Percentiles rank a stretch among this genome's conserved stretches.
These are phyloP conservation scores for Desmodesmus armatus DNA, from an alignment of 139 green algal genomes.

Conservation along the genomic window DNA sequence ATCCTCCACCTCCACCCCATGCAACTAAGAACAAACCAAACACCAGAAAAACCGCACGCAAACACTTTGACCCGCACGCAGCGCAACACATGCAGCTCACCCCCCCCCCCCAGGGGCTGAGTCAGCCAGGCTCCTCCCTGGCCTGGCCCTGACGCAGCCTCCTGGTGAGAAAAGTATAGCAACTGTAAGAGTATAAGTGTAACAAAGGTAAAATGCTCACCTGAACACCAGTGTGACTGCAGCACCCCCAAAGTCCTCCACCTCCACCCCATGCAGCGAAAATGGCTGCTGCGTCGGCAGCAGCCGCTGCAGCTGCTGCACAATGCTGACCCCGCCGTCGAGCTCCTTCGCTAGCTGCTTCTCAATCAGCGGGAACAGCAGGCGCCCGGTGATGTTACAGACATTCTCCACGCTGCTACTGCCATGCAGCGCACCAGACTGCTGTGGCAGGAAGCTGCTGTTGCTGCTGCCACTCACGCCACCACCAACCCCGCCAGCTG, in stretches of 20 bases:
- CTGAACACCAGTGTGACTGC: background rate
- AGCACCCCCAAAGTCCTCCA: background rate
- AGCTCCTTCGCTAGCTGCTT: background rate
- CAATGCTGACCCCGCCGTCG: background rate
- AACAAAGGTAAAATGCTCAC: too few relatives aligned
- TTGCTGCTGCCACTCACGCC: background rate
- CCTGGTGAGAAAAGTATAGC: too few relatives aligned
- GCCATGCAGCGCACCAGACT: background rate
- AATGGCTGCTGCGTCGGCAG: constrained; percentile 6
- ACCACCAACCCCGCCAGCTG: background rate
- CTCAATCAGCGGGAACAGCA: background rate
- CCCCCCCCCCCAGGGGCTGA: too few relatives aligned
- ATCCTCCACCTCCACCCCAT: background rate
- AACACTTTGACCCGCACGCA: too few relatives aligned
- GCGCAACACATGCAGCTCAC: too few relatives aligned
- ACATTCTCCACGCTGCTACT: background rate
- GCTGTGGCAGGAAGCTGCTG: constrained; percentile 13
- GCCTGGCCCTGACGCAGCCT: too few relatives aligned
- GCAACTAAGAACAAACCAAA: background rate
- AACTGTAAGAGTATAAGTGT: too few relatives aligned
- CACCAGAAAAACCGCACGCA: too few relatives aligned
- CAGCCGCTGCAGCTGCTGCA: background rate
- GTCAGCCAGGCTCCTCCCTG: too few relatives aligned
- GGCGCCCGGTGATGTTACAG: background rate
- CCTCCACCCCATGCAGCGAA: background rate